Base-by-base conservation (phyloP, 1,284 basidiomycete genomes). In the Apiotrichum domesticum region DNA sequence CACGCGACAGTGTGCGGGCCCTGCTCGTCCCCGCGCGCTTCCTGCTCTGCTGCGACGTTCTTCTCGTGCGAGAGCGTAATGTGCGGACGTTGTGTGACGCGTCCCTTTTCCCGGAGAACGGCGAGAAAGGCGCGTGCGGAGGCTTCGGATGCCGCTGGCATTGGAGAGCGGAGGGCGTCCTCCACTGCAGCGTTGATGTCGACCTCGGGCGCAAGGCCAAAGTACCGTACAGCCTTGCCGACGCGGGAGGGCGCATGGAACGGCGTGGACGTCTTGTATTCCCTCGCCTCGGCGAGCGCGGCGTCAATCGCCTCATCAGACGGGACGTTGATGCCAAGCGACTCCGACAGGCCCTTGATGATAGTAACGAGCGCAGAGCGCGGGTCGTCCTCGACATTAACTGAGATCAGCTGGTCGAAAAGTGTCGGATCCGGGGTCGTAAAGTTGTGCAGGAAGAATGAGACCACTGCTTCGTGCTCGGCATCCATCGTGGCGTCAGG, bases 21-120 rank as follows among this genome's bases (percentile, higher is more conserved):
- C 0, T 58, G 58, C 14, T 53, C 48, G 1, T 47, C 55, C 3
- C 54, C 61, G 44, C 51, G 40, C 2, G 74, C 55, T 42, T 81
- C 82, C 5, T 56, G 77, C 4, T 74, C 71, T 4, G 52, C 61
- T 44, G 80, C 79, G 4, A 87, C 78, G 32, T 76, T 72, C 33
- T 85, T 86, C 61, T 77, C 75, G 72, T 98, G 95, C 7, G 87
- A 85, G 53, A 98, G 78, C 0, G 95, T 98, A 54, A 97, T 79
- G 72, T 98, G 95, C 1, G 94, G 92, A 4, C 80, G 75, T 11
- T 72, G 65, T 3, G 83, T 76, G 21, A 95, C 70, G 11, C 90
- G 80, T 3, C 79, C 68, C 0, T 74, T 72, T 6, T 85, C 56
- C 42, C 81, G 78, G 33, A 93, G 67, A 6, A 67, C 54, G 0